Conservation (phyloP, 169 alveolate species). For the Perkinsus marinus region DNA sequence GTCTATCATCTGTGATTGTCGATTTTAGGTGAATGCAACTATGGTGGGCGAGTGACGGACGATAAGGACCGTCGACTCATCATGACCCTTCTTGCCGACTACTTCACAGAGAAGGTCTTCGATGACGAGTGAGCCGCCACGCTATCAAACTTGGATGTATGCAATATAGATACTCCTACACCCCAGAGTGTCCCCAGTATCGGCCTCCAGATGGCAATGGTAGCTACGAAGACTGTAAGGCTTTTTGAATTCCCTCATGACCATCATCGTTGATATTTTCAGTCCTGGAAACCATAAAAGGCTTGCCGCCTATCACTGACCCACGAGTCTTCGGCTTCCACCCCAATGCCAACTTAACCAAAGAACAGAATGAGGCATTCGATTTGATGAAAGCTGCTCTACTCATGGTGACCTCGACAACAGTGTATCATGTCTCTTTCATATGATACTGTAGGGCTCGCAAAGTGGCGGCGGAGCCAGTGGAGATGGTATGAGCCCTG, state of each 20-base stretch:
- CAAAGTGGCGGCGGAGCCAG: conserved; percentile 38
- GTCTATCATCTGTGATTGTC: conserved; percentile 8
- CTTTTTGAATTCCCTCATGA: neutral
- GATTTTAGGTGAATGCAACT: conserved; percentile 70
- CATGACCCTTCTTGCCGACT: conserved; percentile 57
- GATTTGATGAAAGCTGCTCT: neutral
- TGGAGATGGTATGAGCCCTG: conserved; percentile 30
- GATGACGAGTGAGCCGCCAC: conserved; percentile 35
- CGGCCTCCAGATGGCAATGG: neutral
- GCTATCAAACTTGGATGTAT: neutral
- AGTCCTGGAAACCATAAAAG: conserved; percentile 39
- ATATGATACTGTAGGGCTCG: neutral
- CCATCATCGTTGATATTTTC: neutral
- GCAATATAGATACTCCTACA: neutral
- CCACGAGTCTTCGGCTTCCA: conserved; percentile 69
- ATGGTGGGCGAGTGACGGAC: conserved; percentile 77
- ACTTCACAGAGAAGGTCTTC: conserved; percentile 46
- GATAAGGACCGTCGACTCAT: conserved; percentile 63
- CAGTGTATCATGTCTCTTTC: neutral
- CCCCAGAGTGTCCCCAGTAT: neutral
- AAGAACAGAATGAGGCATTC: conserved; percentile 58
- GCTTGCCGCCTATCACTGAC: conserved; percentile 51
- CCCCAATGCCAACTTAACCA: conserved; percentile 67
- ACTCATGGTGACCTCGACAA: neutral
- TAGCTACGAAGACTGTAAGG: neutral